Evolutionary conservation across 129 eudicot species (phyloP).

Genomic region (Dittrichia graveolens): DNA sequence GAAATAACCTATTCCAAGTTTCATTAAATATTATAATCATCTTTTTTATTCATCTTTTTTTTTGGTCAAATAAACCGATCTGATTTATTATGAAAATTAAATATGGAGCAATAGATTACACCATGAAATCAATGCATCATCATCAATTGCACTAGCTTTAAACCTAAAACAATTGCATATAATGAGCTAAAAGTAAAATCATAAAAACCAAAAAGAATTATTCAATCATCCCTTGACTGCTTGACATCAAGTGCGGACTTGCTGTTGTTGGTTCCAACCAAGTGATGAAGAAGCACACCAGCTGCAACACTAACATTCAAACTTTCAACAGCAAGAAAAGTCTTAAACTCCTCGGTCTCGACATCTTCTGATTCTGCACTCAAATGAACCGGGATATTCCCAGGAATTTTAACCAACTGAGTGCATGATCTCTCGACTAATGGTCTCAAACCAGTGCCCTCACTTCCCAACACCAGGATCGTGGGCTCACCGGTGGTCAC

Average conservation of each 20-base stretch:
- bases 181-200: not conserved
- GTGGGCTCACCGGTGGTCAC: slow-evolving; percentile 70
- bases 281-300: slow-evolving; percentile 91
- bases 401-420: slow-evolving; percentile 68
- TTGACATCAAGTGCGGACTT: slow-evolving; percentile 14
- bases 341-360: slow-evolving; percentile 50
- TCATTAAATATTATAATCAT: too few species aligned
- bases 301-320: slow-evolving; percentile 98
- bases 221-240: slow-evolving; percentile 7
- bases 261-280: slow-evolving; percentile 48
- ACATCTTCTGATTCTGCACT: slow-evolving; percentile 52
- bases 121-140: slow-evolving; percentile 4
- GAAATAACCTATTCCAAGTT: too few species aligned
- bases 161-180: slow-evolving; percentile 17
- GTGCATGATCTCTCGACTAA: slow-evolving; percentile 92
- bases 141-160: slow-evolving; percentile 13
- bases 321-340: slow-evolving; percentile 95
- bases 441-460: slow-evolving; percentile 93
- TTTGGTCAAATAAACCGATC: too few species aligned
- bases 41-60: too few species aligned
- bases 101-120: not conserved
- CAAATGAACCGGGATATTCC: slow-evolving; percentile 61
- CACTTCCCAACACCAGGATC: slow-evolving; percentile 89
- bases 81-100: too few species aligned
- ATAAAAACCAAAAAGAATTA: not conserved